A percentile compares a stretch with the other conserved stretches of the same genome.
phyloP scores from a whole-genome alignment of 371 early-diverging fungal species.

The Chytridium lagenaria region DNA sequence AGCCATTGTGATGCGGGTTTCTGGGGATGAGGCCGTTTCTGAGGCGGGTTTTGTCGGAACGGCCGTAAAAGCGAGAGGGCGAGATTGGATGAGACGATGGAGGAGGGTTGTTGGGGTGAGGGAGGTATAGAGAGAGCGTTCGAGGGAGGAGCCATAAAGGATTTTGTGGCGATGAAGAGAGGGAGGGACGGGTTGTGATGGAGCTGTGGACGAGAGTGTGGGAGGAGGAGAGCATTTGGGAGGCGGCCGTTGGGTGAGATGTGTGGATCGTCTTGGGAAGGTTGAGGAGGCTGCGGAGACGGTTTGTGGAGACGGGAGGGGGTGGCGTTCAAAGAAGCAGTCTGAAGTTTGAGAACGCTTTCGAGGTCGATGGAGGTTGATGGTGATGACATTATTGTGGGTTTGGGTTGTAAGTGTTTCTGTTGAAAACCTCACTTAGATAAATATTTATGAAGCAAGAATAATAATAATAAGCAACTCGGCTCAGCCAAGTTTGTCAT shows the following conservation, averaged over 20 bases:
- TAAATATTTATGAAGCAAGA: too few species aligned
- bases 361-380: too few species aligned
- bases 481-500: too few species aligned
- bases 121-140: background rate
- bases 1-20: constrained; percentile 5
- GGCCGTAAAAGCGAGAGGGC: constrained; percentile 12
- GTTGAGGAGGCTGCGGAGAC: background rate
- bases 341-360: too few species aligned
- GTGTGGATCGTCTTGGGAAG: background rate
- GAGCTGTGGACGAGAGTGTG: background rate
- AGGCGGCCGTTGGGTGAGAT: background rate
- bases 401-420: too few species aligned
- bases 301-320: constrained; percentile 1
- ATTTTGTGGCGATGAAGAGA: background rate
- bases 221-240: background rate
- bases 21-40: background rate
- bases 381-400: too few species aligned
- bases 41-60: background rate
- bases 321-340: background rate
- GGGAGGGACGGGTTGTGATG: background rate
- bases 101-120: background rate
- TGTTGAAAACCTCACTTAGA: too few species aligned
- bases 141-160: background rate
- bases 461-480: too few species aligned
- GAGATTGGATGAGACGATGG: background rate